Evolutionary conservation across 139 green algal genomes (phyloP).

Genomic region (Limnomonas spitsbergensis): DNA sequence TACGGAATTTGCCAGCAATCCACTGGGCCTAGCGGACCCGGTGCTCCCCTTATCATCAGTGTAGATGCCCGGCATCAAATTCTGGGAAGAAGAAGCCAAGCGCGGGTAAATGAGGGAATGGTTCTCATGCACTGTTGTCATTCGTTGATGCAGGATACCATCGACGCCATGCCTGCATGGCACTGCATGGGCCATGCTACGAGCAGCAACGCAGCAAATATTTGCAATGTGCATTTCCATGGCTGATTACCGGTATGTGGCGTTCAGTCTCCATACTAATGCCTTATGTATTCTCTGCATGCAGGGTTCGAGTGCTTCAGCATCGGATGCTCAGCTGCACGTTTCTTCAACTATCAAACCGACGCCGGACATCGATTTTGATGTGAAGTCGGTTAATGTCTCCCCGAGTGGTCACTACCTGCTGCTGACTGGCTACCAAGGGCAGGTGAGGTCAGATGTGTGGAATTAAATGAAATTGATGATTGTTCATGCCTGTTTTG

Average conservation of each 20-base stretch:
- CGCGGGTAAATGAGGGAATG: neutral
- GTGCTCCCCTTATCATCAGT: neutral
- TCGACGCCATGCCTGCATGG: too few species aligned
- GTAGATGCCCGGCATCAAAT: neutral
- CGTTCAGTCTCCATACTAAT: neutral
- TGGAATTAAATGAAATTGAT: neutral
- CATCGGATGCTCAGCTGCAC: neutral
- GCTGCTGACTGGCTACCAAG: neutral
- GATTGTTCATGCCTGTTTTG: neutral
- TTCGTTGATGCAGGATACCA: neutral
- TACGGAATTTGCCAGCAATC: neutral
- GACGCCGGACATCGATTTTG: neutral
- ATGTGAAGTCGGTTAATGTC: neutral
- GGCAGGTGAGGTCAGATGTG: neutral
- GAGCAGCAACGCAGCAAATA: neutral
- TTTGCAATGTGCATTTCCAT: neutral
- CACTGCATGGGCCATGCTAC: too few species aligned
- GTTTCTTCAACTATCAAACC: neutral
- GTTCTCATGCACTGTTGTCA: neutral
- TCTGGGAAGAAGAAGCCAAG: neutral
- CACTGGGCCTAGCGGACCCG: too few species aligned
- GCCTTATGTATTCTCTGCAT: neutral
- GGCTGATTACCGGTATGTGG: neutral
- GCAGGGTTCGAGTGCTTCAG: neutral
- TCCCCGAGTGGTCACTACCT: conserved; percentile 12